Percentiles rank a stretch among this genome's conserved stretches.
phyloP scores from a whole-genome alignment of 768 basidiomycete species.

The Pisolithus tinctorius region DNA sequence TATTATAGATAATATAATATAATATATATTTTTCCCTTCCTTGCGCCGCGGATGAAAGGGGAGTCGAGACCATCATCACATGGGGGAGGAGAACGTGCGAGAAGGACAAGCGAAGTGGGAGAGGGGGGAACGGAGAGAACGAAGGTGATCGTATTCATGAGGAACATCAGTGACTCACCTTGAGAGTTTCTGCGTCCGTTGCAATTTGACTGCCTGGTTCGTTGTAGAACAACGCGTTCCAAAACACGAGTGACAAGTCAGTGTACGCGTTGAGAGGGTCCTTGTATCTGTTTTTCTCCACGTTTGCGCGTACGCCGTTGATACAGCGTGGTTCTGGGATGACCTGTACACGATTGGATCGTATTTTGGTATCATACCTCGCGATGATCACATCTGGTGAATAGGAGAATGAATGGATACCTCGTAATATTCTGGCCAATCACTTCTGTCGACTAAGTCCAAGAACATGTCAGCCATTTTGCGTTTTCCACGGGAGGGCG shows the following conservation, averaged over 20 bases:
- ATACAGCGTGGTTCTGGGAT: conserved; percentile 86
- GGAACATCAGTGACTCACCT: conserved; percentile 41
- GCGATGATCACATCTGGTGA: background rate
- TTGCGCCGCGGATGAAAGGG: conserved; percentile 11
- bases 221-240: conserved; percentile 91
- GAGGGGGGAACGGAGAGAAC: background rate
- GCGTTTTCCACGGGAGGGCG: conserved; percentile 51
- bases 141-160: background rate
- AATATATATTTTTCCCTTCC: background rate
- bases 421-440: conserved; percentile 85
- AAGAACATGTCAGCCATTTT: conserved; percentile 66
- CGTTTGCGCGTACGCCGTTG: conserved; percentile 56
- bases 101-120: background rate
- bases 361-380: background rate
- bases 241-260: conserved; percentile 85
- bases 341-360: conserved; percentile 34
- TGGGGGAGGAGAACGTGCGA: background rate
- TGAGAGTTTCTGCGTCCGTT: conserved; percentile 59
- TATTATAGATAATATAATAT: background rate
- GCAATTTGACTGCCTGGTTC: conserved; percentile 69
- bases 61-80: background rate
- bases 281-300: conserved; percentile 72
- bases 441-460: conserved; percentile 63
- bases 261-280: conserved; percentile 65
- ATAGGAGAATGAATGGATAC: conserved; percentile 29